A percentile compares a stretch with the other conserved stretches of the same genome.
Conservation (phyloP, 805 yeast species). For the Torulaspora microellipsoides region DNA sequence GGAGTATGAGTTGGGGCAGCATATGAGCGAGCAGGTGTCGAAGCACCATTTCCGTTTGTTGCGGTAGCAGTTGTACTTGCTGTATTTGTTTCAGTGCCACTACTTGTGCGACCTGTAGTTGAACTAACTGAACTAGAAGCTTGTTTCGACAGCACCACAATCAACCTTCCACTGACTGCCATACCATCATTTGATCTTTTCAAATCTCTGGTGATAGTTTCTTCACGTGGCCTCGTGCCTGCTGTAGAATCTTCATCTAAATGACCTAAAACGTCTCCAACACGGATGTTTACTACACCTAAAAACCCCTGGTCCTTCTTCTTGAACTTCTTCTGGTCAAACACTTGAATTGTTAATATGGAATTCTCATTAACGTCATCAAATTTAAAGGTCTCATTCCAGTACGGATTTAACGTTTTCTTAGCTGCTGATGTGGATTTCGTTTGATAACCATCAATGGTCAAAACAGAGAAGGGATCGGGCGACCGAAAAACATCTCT, state of each 20-base stretch:
- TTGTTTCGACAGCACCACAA: slow-evolving; percentile 56
- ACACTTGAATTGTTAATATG: slow-evolving; percentile 85
- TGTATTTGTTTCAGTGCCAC: slow-evolving; percentile 14
- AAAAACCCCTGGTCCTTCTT: slow-evolving; percentile 97
- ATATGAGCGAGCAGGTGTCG: slow-evolving; percentile 6
- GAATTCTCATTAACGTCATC: slow-evolving; percentile 70
- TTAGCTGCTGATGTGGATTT: slow-evolving; percentile 91
- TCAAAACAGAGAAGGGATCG: slow-evolving; percentile 95
- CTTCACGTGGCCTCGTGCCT: slow-evolving; percentile 42
- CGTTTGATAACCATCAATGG: slow-evolving; percentile 97
- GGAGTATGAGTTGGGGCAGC: slow-evolving; percentile 15
- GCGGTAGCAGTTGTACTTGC: slow-evolving; percentile 21
- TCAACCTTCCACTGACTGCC: slow-evolving; percentile 89
- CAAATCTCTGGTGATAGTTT: slow-evolving; percentile 88
- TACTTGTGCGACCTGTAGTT: slow-evolving; percentile 7
- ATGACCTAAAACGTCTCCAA: slow-evolving; percentile 64
- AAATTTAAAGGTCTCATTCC: slow-evolving; percentile 91
- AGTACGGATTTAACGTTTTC: slow-evolving; percentile 92
- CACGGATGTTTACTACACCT: slow-evolving; percentile 89
- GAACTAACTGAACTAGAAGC: slow-evolving; percentile 31
- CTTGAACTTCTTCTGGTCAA: slow-evolving; percentile 95
- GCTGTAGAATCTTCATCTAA: slow-evolving; percentile 52
- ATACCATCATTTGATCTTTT: slow-evolving; percentile 88
- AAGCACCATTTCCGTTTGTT: slow-evolving; percentile 10
- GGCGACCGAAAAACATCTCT: slow-evolving; percentile 95